Base-by-base conservation (phyloP, 192 early-diverging fungal genomes). In the Coemansia sp. region DNA sequence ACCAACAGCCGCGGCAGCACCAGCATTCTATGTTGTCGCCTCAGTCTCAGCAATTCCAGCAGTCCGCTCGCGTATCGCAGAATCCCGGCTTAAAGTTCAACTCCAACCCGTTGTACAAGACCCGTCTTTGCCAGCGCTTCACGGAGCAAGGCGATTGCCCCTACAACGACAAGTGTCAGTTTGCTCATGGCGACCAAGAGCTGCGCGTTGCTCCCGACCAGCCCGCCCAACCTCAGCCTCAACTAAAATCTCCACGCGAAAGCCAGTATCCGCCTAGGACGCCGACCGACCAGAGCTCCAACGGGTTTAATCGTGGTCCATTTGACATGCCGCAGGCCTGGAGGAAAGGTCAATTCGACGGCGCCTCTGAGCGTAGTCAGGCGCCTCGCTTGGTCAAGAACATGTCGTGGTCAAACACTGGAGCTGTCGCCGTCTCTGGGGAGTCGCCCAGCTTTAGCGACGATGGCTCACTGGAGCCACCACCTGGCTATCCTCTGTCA, bases 111-210 rank as follows among this genome's bases (percentile, higher is more conserved):
- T 82, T 94, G 49, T 93, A 90, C 78, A 95, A 95, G 79, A 96
- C 94, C 5, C 79, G 89, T 11, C 72, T 93, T 37, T 96, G 94
- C 75, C 92, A 95, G 72, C 85, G 91, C 33, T 96, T 89, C 63
- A 82, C 90, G 74, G 88, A 87, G 63, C 92, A 93, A 39, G 82
- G 82, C 53, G 89, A 87, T 49, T 92, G 91, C 68, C 93, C 93
- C 58, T 96, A 93, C 75, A 91, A 92, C n/a, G 85, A 87, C n/a
- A 89, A 90, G 63, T 96, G 93, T 77, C 90, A 91, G 73, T 94
- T 92, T 81, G 93, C 90, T 50, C 88, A 90, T 53, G 76, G 74
- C 42, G 68, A 69, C 9, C 64, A 67, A 2, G 84, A 86, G 68
- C 61, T 87, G 35, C 80, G 87, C 3, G 66, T 65, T 2, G 74